These are phyloP conservation scores for Aphanomyces invadans DNA, from an alignment of 352 stramenopile species.

Conservation along the genomic window DNA sequence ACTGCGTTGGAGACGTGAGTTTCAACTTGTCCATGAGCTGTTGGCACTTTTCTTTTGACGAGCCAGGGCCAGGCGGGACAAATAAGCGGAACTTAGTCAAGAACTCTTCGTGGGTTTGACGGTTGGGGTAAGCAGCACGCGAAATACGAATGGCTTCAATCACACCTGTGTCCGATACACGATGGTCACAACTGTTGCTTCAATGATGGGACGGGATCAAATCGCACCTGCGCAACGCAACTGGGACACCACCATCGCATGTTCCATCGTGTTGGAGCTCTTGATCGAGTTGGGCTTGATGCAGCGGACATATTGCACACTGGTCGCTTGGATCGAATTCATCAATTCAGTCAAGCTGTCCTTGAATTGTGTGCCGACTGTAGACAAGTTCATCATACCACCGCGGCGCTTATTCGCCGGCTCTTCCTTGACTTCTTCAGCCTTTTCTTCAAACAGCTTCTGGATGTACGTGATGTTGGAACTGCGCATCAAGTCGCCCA, in stretches of 20 bases:
- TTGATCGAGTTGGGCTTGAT: slow-evolving; percentile 99
- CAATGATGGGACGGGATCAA: not conserved
- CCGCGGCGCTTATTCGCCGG: slow-evolving; percentile 41
- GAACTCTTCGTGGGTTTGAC: slow-evolving; percentile 85
- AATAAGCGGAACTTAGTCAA: slow-evolving; percentile 81
- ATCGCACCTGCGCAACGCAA: slow-evolving; percentile 89
- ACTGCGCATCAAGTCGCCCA: slow-evolving; percentile 83
- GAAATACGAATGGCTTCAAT: slow-evolving; percentile 98
- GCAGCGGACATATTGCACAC: slow-evolving; percentile 98
- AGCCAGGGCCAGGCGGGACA: slow-evolving; percentile 51
- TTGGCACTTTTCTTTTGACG: slow-evolving; percentile 54
- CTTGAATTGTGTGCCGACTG: slow-evolving; percentile 89
- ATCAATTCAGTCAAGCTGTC: slow-evolving; percentile 91
- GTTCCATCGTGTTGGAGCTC: slow-evolving; percentile 83
- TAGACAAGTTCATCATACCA: slow-evolving; percentile 55
- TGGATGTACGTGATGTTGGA: slow-evolving; percentile 63
- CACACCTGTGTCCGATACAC: slow-evolving; percentile 39
- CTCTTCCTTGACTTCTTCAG: slow-evolving; percentile 35
- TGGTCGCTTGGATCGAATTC: slow-evolving; percentile 90
- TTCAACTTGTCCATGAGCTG: slow-evolving; percentile 78
- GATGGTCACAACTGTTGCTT: not conserved
- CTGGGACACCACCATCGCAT: slow-evolving; percentile 93
- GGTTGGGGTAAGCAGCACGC: slow-evolving; percentile 97
- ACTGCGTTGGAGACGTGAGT: slow-evolving; percentile 57
- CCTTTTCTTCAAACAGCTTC: slow-evolving; percentile 67